phyloP scores from a whole-genome alignment of 23 red algal genomes.

The Porphyridium purpureum region DNA sequence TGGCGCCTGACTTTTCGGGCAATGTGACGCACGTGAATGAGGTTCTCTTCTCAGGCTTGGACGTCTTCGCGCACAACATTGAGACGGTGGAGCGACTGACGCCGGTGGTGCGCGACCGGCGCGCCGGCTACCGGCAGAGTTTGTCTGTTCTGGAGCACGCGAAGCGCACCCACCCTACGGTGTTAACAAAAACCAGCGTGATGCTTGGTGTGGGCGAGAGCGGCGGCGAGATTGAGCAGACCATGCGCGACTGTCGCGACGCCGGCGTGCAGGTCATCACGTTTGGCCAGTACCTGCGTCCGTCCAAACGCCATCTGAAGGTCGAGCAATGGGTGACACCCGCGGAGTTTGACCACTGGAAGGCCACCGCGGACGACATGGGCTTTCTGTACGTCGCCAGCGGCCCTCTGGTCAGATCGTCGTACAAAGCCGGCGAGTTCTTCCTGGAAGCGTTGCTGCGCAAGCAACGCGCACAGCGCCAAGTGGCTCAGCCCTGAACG shows the following conservation, averaged over 20 bases:
- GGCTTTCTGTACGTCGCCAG: conserved; percentile 83
- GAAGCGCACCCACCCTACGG: conserved; percentile 18
- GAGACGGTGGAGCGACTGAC: conserved; percentile 81
- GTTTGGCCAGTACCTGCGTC: conserved; percentile 86
- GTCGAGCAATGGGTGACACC: conserved; percentile 96
- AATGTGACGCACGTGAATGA: conserved; percentile 4
- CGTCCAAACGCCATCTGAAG: conserved; percentile 76
- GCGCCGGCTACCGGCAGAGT: conserved; percentile 61
- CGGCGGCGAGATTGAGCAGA: conserved; percentile 43
- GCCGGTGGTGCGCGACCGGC: conserved; percentile 59
- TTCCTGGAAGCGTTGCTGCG: conserved; percentile 67
- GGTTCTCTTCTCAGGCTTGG: conserved; percentile 59
- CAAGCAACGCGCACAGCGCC: too few relatives aligned
- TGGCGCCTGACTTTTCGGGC: conserved; percentile 80
- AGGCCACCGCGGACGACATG: conserved; percentile 51
- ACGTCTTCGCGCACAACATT: conserved; percentile 95
- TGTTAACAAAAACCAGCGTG: conserved; percentile 79
- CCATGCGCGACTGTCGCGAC: conserved; percentile 44
- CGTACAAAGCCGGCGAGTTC: conserved; percentile 87
- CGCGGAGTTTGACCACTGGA: conserved; percentile 85
- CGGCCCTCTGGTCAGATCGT: conserved; percentile 76
- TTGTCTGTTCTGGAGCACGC: conserved; percentile 43
- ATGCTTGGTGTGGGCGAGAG: conserved; percentile 93
- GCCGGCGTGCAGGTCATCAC: conserved; percentile 85
- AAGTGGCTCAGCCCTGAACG: too few relatives aligned